These are phyloP conservation scores for Endoconidiophora polonica DNA, from an alignment of 2,329 filamentous ascomycete species.

Conservation along the genomic window DNA sequence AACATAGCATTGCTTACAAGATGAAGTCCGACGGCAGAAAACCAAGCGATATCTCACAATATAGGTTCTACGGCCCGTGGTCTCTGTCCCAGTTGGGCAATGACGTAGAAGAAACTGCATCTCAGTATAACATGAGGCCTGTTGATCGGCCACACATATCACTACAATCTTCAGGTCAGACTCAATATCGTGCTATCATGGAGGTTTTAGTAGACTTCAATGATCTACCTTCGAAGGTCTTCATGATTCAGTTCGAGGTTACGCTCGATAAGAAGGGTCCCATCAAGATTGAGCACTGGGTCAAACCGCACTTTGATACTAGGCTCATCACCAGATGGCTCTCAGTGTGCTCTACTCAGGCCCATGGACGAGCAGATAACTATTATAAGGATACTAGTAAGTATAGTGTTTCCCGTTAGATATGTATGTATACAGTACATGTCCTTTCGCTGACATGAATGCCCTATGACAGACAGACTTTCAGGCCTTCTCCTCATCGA, in stretches of 20 bases:
- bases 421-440: background rate
- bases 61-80: no score
- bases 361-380: background rate
- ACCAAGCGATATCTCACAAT: no score
- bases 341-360: background rate
- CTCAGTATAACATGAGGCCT: no score
- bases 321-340: constrained; percentile 2
- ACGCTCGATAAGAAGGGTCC: background rate
- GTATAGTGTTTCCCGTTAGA: background rate
- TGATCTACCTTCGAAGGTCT: background rate
- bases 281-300: background rate
- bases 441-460: no score
- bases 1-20: no score
- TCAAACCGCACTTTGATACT: background rate
- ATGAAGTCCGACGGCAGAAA: no score
- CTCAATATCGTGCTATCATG: background rate
- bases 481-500: background rate
- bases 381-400: background rate
- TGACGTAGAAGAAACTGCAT: background rate
- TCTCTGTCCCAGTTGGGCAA: no score
- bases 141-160: no score
- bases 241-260: constrained; percentile 6
- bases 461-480: background rate
- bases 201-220: background rate
- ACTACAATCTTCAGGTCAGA: no score